Conservation (phyloP, 805 yeast species). For the Candida oleophila region DNA sequence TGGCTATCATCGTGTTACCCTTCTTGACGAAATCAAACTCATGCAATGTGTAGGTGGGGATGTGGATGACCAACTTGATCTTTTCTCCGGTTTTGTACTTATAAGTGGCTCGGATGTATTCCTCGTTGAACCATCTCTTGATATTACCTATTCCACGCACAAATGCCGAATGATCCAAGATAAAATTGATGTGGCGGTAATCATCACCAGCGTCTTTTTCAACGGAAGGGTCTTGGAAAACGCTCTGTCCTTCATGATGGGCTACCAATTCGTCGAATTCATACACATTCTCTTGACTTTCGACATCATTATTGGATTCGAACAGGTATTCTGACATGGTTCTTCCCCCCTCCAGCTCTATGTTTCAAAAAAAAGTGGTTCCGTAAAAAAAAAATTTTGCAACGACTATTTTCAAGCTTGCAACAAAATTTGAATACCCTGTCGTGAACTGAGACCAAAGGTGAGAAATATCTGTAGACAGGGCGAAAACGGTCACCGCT, state of each 20-base stretch:
- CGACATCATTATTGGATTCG: background rate
- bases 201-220: background rate
- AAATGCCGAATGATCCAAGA: conserved; percentile 67
- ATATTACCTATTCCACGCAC: conserved; percentile 68
- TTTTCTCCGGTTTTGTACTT: conserved; percentile 16
- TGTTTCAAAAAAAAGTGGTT: background rate
- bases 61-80: conserved; percentile 36
- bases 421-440: too few relatives aligned
- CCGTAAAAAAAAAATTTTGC: too few relatives aligned
- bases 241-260: background rate
- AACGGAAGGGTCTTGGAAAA: background rate
- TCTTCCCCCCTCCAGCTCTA: background rate
- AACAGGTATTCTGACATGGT: conserved; percentile 6
- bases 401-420: too few relatives aligned
- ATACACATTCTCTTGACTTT: conserved; percentile 3
- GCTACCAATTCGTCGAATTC: conserved; percentile 14
- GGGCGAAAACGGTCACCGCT: too few relatives aligned
- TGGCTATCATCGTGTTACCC: conserved; percentile 54
- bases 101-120: conserved; percentile 27
- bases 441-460: too few relatives aligned
- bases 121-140: conserved; percentile 56
- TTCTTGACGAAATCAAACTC: conserved; percentile 60
- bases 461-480: too few relatives aligned
- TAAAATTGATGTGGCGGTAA: conserved; percentile 34
- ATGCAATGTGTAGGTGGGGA: conserved; percentile 57